Evolutionary conservation across 169 alveolate species (phyloP).

Genomic region (Miamiensis avidus): DNA sequence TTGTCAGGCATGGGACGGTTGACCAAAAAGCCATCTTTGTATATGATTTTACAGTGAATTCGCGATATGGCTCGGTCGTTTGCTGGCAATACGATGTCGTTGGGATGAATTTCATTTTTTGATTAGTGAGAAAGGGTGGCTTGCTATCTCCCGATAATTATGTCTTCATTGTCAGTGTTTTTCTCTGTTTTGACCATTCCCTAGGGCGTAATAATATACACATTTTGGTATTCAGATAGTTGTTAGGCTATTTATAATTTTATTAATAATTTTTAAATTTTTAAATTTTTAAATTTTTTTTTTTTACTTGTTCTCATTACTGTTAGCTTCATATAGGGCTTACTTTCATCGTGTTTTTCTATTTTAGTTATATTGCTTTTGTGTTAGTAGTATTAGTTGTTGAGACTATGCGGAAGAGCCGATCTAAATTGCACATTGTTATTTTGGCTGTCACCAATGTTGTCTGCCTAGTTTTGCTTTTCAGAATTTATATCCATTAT

Average conservation of each 20-base stretch:
- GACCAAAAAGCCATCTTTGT: constrained; percentile 42
- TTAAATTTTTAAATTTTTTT: background rate
- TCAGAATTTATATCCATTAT: too few species aligned
- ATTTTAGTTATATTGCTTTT: too few species aligned
- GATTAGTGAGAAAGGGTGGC: background rate
- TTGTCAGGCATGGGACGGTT: constrained; percentile 4
- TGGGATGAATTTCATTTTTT: constrained; percentile 40
- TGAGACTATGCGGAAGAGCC: background rate
- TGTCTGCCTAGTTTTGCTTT: too few species aligned
- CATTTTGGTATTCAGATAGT: constrained; percentile 17
- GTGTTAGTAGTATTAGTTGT: background rate
- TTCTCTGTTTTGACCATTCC: constrained; percentile 49
- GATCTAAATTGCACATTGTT: background rate
- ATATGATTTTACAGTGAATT: constrained; percentile 49
- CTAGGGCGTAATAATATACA: constrained; percentile 38
- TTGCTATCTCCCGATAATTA: constrained; percentile 39
- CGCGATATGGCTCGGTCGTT: constrained; percentile 47
- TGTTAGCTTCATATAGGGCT: constrained; percentile 21
- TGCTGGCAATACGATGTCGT: constrained; percentile 47
- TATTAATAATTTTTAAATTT: too few species aligned
- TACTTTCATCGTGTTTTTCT: background rate
- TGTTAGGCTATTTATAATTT: too few species aligned
- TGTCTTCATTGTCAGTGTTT: constrained; percentile 35
- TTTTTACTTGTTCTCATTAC: constrained; percentile 9
- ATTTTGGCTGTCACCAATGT: background rate